A percentile compares a stretch with the other conserved stretches of the same genome.
These are phyloP conservation scores for Rhizophagus clarus DNA, from an alignment of 192 early-diverging fungal genomes.

Conservation along the genomic window DNA sequence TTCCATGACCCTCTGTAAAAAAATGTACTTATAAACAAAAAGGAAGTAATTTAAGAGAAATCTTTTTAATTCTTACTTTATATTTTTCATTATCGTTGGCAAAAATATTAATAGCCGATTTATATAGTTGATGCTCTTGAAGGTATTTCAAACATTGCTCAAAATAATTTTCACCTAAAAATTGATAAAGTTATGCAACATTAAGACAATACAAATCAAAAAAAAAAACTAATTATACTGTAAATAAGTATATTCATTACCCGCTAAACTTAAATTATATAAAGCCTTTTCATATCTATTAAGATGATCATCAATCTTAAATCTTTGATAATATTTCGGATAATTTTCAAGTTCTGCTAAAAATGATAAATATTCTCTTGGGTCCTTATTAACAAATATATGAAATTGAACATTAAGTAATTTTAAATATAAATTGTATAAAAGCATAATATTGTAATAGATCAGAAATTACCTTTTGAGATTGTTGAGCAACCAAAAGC, in stretches of 20 bases:
- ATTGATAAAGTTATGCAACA: background rate
- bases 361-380: slow-evolving; percentile 92
- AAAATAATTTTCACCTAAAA: slow-evolving; percentile 50
- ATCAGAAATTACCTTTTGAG: slow-evolving; percentile 68
- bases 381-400: slow-evolving; percentile 63
- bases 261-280: slow-evolving; percentile 62
- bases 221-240: background rate
- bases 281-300: slow-evolving; percentile 69
- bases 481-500: slow-evolving; percentile 94
- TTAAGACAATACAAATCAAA: background rate
- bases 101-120: slow-evolving; percentile 60
- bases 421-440: too few relatives aligned
- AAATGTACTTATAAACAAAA: background rate
- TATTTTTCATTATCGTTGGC: slow-evolving; percentile 44
- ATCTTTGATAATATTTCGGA: slow-evolving; percentile 80
- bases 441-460: background rate
- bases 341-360: slow-evolving; percentile 77
- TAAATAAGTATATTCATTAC: background rate
- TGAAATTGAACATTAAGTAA: background rate
- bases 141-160: slow-evolving; percentile 67
- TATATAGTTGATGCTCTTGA: slow-evolving; percentile 65
- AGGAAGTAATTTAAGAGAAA: background rate
- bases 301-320: slow-evolving; percentile 87
- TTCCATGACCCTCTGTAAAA: slow-evolving; percentile 36
- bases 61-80: slow-evolving; percentile 37